Evolutionary conservation across 2,329 filamentous ascomycete species (phyloP), one percentile per base, ranked within the genome.

Genomic region (Penicillium glabrum): DNA sequence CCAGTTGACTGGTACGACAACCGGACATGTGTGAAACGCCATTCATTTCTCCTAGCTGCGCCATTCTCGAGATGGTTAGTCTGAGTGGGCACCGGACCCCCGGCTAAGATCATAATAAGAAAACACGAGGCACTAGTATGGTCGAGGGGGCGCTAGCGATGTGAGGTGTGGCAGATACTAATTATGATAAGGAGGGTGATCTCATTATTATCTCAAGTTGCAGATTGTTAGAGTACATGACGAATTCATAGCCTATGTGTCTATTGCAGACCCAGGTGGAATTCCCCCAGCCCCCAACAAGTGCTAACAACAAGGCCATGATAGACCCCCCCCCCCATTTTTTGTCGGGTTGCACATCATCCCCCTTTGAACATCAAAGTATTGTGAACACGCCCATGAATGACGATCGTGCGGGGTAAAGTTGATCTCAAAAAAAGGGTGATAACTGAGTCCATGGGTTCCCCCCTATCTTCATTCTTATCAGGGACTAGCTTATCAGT

Each of bases 391-490:
- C 45, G 37, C 16, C 49, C 44, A 55, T 56, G 56, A 61, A 62
- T 60, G 63, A 56, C 56, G 62, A 62, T 62, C 64, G 62, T 66
- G 64, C 62, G 64, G 64, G 64, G 64, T 65, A 64, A 19, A 16
- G 26, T 33, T 56, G 58, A 54, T 56, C 35, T 37, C 19, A 59
- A 57, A 57, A 57, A 52, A 50, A 41, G 46, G 46, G 52, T 48
- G 56, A 58, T 58, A 58, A 54, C 16, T 21, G 29, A 21, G 14
- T 27, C 37, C 37, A 35, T 31, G 52, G 45, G 9, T n/a, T 21
- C n/a, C 21, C n/a, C 10, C 26, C 19, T 31, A 35, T 39, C 24
- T 37, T 6, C 10, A 14, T 10, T 21, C 49, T 45, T 51, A 44
- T 51, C 37, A 37, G 23, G 29, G 19, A 10, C 27, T 29, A 29